Evolutionary conservation across 192 early-diverging fungal species (phyloP), one percentile per base, ranked within the genome.

Genomic region (Backusella mclennaniae): DNA sequence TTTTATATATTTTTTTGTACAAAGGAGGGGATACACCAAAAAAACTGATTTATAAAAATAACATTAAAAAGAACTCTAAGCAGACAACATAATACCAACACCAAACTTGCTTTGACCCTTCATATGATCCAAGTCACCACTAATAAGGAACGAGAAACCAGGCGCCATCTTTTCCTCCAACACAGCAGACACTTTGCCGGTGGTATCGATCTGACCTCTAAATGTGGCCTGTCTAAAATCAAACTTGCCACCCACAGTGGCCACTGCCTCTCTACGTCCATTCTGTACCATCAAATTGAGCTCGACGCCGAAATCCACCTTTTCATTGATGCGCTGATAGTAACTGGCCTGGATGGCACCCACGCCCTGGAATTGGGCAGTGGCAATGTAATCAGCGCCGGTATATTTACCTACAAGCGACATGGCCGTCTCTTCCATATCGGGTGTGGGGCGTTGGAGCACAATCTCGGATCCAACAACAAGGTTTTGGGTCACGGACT

Each of bases 131-230:
- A 99, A 89, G 84, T 99, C 98, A 72, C 95, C 97, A 33, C 92
- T 88, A 66, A 97, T 82, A 53, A 94, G 79, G 89, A 99, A 96
- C 44, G 91, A 92, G 76, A 99, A 91, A 38, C 95, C 96, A 38
- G 95, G 96, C 3, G 93, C 94, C 78, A 99, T 94, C 86, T 94
- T 95, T 85, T 99, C 96, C 84, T 99, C 98, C 41, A 99, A 79
- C 8, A 98, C 90, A 66, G 94, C 91, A 67, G 89, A 89, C 17
- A 98, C 91, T 75, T 93, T 89, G 75, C 98, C 98, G 36, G 91
- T 88, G 23, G 94, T 96, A 85, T 97, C 96, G 46, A 98, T 85
- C 82, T 92, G 92, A n/a, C 95, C 96, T 72, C 97, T 87, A 81
- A 99, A 92, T 41, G 94, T 97, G 35, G 96, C 91, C 42, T 89